Evolutionary conservation across 805 yeast genomes (phyloP).

Genomic region (Metschnikowia chrysomelidarum): DNA sequence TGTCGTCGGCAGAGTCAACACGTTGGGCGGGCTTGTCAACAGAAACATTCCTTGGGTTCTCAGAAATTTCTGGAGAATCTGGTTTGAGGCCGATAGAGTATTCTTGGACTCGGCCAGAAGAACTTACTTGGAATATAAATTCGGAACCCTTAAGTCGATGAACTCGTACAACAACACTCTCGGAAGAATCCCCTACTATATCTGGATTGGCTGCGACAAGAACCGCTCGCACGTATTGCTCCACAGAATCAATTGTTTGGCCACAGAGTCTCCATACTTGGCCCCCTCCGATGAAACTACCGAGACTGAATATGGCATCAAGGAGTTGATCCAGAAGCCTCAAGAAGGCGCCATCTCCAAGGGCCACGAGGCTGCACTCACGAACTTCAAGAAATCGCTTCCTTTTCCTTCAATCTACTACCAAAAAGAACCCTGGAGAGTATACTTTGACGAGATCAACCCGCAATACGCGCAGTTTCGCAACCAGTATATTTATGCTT

Average conservation of each 20-base stretch:
- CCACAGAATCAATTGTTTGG: slow-evolving; percentile 68
- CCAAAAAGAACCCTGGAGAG: slow-evolving; percentile 76
- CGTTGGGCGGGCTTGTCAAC: slow-evolving; percentile 69
- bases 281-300: slow-evolving; percentile 50
- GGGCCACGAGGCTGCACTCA: slow-evolving; percentile 75
- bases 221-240: slow-evolving; percentile 40
- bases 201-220: slow-evolving; percentile 69
- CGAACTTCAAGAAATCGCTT: slow-evolving; percentile 57
- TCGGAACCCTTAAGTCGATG: slow-evolving; percentile 76
- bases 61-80: slow-evolving; percentile 80
- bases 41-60: slow-evolving; percentile 75
- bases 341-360: slow-evolving; percentile 46
- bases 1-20: slow-evolving; percentile 64
- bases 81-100: slow-evolving; percentile 86
- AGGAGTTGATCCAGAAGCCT: slow-evolving; percentile 17
- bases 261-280: slow-evolving; percentile 79
- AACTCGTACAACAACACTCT: slow-evolving; percentile 62
- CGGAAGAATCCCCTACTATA: slow-evolving; percentile 78
- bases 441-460: slow-evolving; percentile 70
- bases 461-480: slow-evolving; percentile 69
- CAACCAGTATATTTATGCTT: slow-evolving; percentile 79
- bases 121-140: slow-evolving; percentile 77
- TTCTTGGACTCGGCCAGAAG: slow-evolving; percentile 78
- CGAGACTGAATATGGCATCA: slow-evolving; percentile 20
- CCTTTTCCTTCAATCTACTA: slow-evolving; percentile 82